Base-by-base conservation (phyloP, 805 yeast species). In the Cyberlindnera japonica region DNA sequence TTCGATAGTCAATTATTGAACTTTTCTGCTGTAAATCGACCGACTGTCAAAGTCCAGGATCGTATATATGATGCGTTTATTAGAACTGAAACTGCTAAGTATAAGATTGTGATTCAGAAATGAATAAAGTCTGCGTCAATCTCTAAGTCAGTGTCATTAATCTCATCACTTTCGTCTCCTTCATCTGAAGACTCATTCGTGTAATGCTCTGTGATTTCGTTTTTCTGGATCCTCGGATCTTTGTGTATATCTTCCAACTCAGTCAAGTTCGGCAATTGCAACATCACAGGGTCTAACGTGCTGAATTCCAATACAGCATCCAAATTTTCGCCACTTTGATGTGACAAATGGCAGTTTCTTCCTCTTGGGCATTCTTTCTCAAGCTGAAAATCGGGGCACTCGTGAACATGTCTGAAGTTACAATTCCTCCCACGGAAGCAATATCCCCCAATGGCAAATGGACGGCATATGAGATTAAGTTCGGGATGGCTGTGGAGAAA, bases 321-420 rank as follows among this genome's bases (percentile, higher is more conserved):
- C 39, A 54, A 15, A 34, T 45, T 40, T 50, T 60, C 44, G 45
- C 65, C 43, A 4, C 53, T 41, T 43, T 68, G 58, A 58, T 83
- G 91, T 26, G 55, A 54, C 33, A 84, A 62, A n/a, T 61, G 58
- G 55, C 91, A 84, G 16, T 59, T 53, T 19, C 56, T 61, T 1
- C 75, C 76, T 38, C 76, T 61, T 2, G 77, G 68, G 57, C 95
- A 85, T 23, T 49, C 53, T 11, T 81, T 83, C n/a, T 65, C 65
- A 44, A 76, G 79, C 47, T 75, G 81, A 49, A 71, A 74, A 53
- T 84, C 91, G 0, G 95, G 91, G 61, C 95, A 85, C 43, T 75
- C 75, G 49, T 67, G 72, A 13, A 63, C 59, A 54, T 85, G 95
- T 25, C 71, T 59, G 33, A 73, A 70, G 6, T 72, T 67, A 54